These are phyloP conservation scores for Nothophoma quercina DNA, from an alignment of 2,329 filamentous ascomycete genomes.

Conservation along the genomic window DNA sequence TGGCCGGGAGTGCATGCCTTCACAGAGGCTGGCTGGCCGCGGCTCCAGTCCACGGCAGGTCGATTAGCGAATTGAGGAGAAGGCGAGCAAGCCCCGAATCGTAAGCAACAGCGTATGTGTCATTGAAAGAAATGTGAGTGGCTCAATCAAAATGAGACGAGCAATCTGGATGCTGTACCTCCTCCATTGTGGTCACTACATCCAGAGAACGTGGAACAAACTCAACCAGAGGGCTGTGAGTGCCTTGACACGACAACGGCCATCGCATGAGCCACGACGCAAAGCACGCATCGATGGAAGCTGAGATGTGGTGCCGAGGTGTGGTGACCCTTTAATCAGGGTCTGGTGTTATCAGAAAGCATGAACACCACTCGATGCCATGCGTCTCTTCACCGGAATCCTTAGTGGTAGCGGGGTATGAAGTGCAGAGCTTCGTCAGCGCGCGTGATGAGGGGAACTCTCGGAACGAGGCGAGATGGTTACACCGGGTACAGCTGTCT, in stretches of 20 bases:
- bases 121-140: slow-evolving; percentile 3
- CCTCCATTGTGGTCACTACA: slow-evolving; percentile 14
- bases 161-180: slow-evolving; percentile 14
- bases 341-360: slow-evolving; percentile 2
- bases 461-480: slow-evolving; percentile 34
- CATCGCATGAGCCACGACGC: slow-evolving; percentile 18
- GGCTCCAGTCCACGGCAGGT: not conserved
- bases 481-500: slow-evolving; percentile 47
- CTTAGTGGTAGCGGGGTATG: slow-evolving; percentile 24
- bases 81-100: not conserved
- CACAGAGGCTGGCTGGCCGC: not conserved
- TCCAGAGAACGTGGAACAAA: slow-evolving; percentile 16
- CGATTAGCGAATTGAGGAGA: slow-evolving; percentile 1
- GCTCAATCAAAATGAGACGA: slow-evolving; percentile 12
- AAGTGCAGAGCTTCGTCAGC: slow-evolving; percentile 30
- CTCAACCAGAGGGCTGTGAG: slow-evolving; percentile 1
- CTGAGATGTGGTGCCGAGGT: slow-evolving; percentile 12
- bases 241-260: slow-evolving; percentile 18
- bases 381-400: slow-evolving; percentile 40
- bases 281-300: slow-evolving; percentile 5
- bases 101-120: slow-evolving; percentile 1
- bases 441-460: slow-evolving; percentile 31
- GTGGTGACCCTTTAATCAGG: not conserved
- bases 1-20: slow-evolving; percentile 11
- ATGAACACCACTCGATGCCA: slow-evolving; percentile 17